Evolutionary conservation across 2,329 filamentous ascomycete species (phyloP).

Genomic region (Aureobasidium mangrovei): DNA sequence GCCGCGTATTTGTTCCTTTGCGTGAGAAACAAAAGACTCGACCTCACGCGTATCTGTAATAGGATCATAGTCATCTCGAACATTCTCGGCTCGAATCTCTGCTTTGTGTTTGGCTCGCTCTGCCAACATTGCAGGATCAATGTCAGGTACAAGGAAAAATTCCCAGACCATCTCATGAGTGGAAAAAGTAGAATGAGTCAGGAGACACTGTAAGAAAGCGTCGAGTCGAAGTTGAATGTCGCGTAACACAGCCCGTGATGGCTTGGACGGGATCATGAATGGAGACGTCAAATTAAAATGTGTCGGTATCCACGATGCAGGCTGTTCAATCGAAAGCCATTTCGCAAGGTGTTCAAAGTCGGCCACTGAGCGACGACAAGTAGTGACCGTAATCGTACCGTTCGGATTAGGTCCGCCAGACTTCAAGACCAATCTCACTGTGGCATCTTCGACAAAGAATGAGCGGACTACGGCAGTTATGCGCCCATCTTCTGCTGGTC

Average conservation of each 20-base stretch:
- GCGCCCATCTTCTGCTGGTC: slow-evolving; percentile 62
- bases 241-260: slow-evolving; percentile 75
- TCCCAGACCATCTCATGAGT: slow-evolving; percentile 99
- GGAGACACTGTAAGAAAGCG: slow-evolving; percentile 75
- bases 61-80: slow-evolving; percentile 81
- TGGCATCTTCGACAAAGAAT: slow-evolving; percentile 95
- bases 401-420: slow-evolving; percentile 78
- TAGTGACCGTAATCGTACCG: slow-evolving; percentile 85
- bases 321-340: slow-evolving; percentile 79
- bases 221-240: slow-evolving; percentile 83
- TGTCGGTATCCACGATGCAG: slow-evolving; percentile 86
- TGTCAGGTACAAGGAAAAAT: slow-evolving; percentile 92
- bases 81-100: slow-evolving; percentile 69
- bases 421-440: slow-evolving; percentile 85
- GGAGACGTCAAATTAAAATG: slow-evolving; percentile 72
- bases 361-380: slow-evolving; percentile 73
- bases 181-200: slow-evolving; percentile 83
- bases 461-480: slow-evolving; percentile 90
- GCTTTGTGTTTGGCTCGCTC: slow-evolving; percentile 82
- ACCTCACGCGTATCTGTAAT: slow-evolving; percentile 74
- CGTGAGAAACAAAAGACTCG: slow-evolving; percentile 85
- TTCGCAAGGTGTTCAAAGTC: slow-evolving; percentile 88
- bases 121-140: slow-evolving; percentile 82
- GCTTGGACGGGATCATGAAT: slow-evolving; percentile 87
- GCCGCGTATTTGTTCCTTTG: slow-evolving; percentile 77